Conservation (phyloP, 2,329 filamentous ascomycete genomes). For the Xylariaceae sp. region DNA sequence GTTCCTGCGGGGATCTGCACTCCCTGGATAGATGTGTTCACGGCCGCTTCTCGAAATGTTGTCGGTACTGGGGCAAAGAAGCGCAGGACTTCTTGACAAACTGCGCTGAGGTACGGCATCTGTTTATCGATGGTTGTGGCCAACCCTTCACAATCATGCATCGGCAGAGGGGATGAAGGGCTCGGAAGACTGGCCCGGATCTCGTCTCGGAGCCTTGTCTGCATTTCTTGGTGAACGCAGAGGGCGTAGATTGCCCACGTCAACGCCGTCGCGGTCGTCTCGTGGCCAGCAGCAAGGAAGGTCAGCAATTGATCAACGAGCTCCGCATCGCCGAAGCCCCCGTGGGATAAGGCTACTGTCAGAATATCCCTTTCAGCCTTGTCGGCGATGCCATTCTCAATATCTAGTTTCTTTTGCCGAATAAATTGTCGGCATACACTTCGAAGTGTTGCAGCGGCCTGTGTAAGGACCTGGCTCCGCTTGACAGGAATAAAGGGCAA, state of each 20-base stretch:
- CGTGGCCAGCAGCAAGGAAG: constrained; percentile 15
- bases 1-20: constrained; percentile 14
- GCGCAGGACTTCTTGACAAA: constrained; percentile 16
- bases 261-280: constrained; percentile 15
- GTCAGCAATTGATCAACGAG: constrained; percentile 19
- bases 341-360: constrained; percentile 16
- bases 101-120: constrained; percentile 16
- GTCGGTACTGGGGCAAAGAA: constrained; percentile 15
- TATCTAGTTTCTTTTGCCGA: constrained; percentile 15
- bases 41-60: constrained; percentile 13
- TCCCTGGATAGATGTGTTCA: constrained; percentile 14
- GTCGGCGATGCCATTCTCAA: constrained; percentile 14
- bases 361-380: constrained; percentile 16
- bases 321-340: constrained; percentile 17
- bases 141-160: constrained; percentile 2
- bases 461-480: constrained; percentile 7
- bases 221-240: constrained; percentile 14
- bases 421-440: constrained; percentile 14
- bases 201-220: constrained; percentile 15
- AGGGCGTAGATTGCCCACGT: constrained; percentile 15
- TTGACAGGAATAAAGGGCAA: constrained; percentile 9
- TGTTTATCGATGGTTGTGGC: constrained; percentile 11
- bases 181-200: constrained; percentile 12
- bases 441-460: constrained; percentile 9
- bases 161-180: neutral